phyloP scores from a whole-genome alignment of 495 filamentous ascomycete species.

The Opeltia flavorubescens region DNA sequence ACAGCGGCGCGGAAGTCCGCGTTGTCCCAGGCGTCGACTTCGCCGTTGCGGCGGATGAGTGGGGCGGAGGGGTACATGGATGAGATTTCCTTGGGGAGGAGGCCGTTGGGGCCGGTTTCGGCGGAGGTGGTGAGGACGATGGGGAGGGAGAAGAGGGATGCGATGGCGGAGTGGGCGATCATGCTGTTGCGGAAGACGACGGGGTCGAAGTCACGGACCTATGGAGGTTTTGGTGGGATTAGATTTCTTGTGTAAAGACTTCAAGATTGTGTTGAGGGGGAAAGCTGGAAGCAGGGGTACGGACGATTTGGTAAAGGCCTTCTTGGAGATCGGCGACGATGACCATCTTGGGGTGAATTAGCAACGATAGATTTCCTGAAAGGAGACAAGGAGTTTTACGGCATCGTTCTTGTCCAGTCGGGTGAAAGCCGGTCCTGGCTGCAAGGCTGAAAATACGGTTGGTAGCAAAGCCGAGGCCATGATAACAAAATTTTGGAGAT shows the following conservation, averaged over 20 bases:
- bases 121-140: constrained; percentile 56
- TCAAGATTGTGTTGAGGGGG: background rate
- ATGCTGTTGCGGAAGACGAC: constrained; percentile 52
- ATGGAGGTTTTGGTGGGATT: background rate
- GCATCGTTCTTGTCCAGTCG: constrained; percentile 42
- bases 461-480: background rate
- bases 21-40: constrained; percentile 76
- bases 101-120: constrained; percentile 48
- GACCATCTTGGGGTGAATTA: constrained; percentile 29
- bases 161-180: constrained; percentile 53
- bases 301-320: constrained; percentile 43
- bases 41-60: constrained; percentile 53
- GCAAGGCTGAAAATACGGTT: background rate
- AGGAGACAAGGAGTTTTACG: constrained; percentile 18
- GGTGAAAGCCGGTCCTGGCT: constrained; percentile 5
- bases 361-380: background rate
- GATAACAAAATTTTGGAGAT: background rate
- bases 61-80: constrained; percentile 54
- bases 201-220: constrained; percentile 47
- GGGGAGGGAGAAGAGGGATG: constrained; percentile 54
- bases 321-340: constrained; percentile 61
- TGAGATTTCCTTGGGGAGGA: constrained; percentile 53
- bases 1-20: constrained; percentile 54
- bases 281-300: background rate
- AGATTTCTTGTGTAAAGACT: background rate